Evolutionary conservation across 176 grass and related monocot species (phyloP).

Genomic region (Musa itinerans): DNA sequence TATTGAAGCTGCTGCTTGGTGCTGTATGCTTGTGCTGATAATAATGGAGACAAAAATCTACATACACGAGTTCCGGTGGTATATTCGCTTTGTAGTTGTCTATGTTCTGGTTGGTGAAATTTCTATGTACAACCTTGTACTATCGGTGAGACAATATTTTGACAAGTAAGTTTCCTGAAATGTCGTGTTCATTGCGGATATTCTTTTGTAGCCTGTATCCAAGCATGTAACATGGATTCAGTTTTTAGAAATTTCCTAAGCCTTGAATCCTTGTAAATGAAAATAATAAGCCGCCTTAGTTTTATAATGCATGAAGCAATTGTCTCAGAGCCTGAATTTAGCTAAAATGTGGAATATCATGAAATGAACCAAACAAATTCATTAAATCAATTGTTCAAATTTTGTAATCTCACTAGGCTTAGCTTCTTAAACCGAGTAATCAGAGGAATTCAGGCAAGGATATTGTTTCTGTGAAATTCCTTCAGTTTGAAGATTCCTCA

Average conservation of each 20-base stretch:
- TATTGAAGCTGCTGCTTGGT: slow-evolving; percentile 61
- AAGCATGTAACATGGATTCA: not conserved
- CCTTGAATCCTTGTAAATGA: not conserved
- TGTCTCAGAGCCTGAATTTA: not conserved
- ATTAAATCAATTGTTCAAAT: not conserved
- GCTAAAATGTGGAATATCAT: not conserved
- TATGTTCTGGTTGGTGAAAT: slow-evolving; percentile 78
- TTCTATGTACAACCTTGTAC: slow-evolving; percentile 75
- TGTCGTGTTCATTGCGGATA: not conserved
- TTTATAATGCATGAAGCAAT: not conserved
- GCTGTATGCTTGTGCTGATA: slow-evolving; percentile 73
- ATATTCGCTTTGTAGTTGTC: slow-evolving; percentile 75
- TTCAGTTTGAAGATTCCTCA: not conserved
- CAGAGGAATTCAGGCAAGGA: not conserved
- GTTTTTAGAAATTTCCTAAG: too few species aligned
- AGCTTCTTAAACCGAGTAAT: not conserved
- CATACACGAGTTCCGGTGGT: slow-evolving; percentile 85
- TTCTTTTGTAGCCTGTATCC: not conserved
- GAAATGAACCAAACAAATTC: not conserved
- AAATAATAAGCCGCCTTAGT: not conserved
- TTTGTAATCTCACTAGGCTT: not conserved
- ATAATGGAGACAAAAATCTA: slow-evolving; percentile 72
- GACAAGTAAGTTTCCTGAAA: slow-evolving; percentile 12
- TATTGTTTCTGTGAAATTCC: not conserved
- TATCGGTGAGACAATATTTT: slow-evolving; percentile 60